A percentile compares a stretch with the other conserved stretches of the same genome.
These are phyloP conservation scores for Ambrosia trifida DNA, from an alignment of 129 eudicot species.

Conservation along the genomic window DNA sequence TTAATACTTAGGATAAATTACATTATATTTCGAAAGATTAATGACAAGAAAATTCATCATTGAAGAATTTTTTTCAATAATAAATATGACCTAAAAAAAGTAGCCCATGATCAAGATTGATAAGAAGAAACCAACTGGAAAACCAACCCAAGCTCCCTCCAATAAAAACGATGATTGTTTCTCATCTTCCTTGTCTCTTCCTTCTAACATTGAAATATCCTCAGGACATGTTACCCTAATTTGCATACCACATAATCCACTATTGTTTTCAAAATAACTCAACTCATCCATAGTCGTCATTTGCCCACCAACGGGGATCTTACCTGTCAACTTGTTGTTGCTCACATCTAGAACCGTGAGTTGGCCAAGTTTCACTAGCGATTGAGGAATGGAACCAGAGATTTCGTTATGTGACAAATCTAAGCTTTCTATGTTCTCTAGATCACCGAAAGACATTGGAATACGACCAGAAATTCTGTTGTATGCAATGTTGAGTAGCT, in stretches of 20 bases:
- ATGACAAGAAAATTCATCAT: neutral
- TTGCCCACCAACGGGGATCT: constrained; percentile 46
- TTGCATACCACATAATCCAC: constrained; percentile 55
- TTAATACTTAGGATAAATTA: too few species aligned
- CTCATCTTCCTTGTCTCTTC: too few species aligned
- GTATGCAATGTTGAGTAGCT: constrained; percentile 47
- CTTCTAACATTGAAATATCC: too few species aligned
- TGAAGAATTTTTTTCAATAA: constrained; percentile 4
- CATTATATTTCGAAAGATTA: neutral
- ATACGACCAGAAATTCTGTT: constrained; percentile 42
- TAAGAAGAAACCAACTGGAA: constrained; percentile 37
- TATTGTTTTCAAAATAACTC: constrained; percentile 41
- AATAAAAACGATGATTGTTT: constrained; percentile 39
- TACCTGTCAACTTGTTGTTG: constrained; percentile 44
- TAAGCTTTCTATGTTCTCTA: constrained; percentile 44
- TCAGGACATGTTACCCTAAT: constrained; percentile 37
- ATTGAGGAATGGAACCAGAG: constrained; percentile 47
- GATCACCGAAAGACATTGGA: constrained; percentile 39
- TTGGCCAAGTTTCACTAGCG: constrained; percentile 34
- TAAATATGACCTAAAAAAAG: constrained; percentile 17
- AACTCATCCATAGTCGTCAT: constrained; percentile 42
- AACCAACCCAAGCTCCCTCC: constrained; percentile 45
- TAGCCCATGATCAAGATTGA: constrained; percentile 34
- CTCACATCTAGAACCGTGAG: constrained; percentile 47
- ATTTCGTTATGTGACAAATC: constrained; percentile 45